Base-by-base conservation (phyloP, 139 green algal genomes). In the Ettlia oleoabundans region DNA sequence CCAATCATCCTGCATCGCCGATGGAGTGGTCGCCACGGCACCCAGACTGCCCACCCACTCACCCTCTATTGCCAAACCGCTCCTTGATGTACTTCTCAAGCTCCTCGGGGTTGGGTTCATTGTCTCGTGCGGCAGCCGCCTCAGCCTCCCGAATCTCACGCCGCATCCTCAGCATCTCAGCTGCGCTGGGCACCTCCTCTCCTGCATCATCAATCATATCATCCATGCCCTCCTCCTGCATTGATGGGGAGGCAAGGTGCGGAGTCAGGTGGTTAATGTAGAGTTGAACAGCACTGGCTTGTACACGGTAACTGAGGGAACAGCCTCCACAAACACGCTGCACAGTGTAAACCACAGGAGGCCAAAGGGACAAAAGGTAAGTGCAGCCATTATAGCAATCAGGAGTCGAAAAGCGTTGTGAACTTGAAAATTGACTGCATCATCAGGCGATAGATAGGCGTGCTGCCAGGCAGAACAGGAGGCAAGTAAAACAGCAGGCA, bases 91-190 rank as follows among this genome's bases (percentile, higher is more conserved):
- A 94, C 38, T 87, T 76, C 53, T 96, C 86, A 52, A 98, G 88
- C 80, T 98, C 91, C 84, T 98, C 96, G 22, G 92, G 91, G 33
- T 84, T 94, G 30, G 93, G 82, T 73, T 98, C 93, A 51, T 95
- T 86, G 69, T 92, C 84, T 1, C 75, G 75, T 18, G 55, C 75
- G 13, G 75, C 75, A 41, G 77, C 47, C 66, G 77, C 47, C 51
- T 85, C 85, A 24, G 76, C 85, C 55, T 85, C 85, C 13, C 84
- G 71, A 4, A 85, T 82, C 41, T 81, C 72, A 10, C 80, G 82
- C 47, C 82, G 78, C 51, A 82, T 71, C 51, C 79, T 79, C 40
- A 82, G 82, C 33, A 92, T 66, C 22, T 91, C 88, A 3, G 87
- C 77, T 32, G 81, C 81, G 1, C 83, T 37, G 3, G 51, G 51